phyloP scores from a whole-genome alignment of 1,284 basidiomycete species.

The Mycosarcoma mackinlayi region DNA sequence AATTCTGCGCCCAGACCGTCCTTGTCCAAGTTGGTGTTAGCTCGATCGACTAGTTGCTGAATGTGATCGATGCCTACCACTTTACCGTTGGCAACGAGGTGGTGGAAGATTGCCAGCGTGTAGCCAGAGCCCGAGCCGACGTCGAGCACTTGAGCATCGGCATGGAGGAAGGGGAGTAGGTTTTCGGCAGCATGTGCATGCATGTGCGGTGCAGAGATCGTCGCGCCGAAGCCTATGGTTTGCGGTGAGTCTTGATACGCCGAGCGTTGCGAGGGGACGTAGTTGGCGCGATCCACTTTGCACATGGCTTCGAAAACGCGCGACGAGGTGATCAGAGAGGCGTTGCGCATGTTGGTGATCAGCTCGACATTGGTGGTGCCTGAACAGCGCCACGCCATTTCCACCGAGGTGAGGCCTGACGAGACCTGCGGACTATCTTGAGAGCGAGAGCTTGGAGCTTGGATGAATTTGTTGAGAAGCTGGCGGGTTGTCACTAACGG shows the following conservation, averaged over 20 bases:
- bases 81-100: constrained; percentile 65
- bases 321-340: constrained; percentile 72
- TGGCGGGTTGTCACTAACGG: too few relatives aligned
- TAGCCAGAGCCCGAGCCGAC: constrained; percentile 70
- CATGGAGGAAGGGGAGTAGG: constrained; percentile 77
- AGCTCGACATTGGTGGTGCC: constrained; percentile 79
- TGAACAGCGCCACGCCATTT: constrained; percentile 83
- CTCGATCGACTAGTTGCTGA: constrained; percentile 72
- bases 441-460: too few relatives aligned
- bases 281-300: constrained; percentile 71
- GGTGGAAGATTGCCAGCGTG: constrained; percentile 62
- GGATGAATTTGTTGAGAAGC: too few relatives aligned
- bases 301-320: constrained; percentile 55
- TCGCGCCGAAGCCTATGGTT: constrained; percentile 83
- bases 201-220: constrained; percentile 88
- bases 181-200: constrained; percentile 84
- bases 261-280: constrained; percentile 71
- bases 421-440: too few relatives aligned
- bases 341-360: constrained; percentile 75
- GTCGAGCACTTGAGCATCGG: constrained; percentile 81
- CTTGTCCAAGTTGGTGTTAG: constrained; percentile 76
- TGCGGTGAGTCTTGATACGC: constrained; percentile 84
- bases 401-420: neutral
- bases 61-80: constrained; percentile 95
- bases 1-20: constrained; percentile 77